Percentiles rank a stretch among this genome's conserved stretches.
Conservation (phyloP, 2,329 filamentous ascomycete species). For the Fusarium nurragi region DNA sequence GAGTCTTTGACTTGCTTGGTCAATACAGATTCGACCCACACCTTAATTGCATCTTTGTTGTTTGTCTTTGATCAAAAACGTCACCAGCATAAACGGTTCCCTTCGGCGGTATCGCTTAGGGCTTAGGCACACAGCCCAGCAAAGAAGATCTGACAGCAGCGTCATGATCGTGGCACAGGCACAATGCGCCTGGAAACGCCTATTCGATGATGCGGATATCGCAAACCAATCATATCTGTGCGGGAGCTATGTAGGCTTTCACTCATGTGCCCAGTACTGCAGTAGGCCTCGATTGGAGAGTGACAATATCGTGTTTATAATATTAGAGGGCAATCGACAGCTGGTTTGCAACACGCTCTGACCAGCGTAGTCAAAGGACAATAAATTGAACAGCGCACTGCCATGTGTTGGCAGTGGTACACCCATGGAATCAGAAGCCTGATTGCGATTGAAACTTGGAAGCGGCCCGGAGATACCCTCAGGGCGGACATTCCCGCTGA, state of each 20-base stretch:
- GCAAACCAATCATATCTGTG: constrained; percentile 20
- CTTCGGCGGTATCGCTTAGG: constrained; percentile 21
- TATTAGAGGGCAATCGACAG: constrained; percentile 8
- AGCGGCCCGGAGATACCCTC: constrained; percentile 18
- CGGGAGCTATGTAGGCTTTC: constrained; percentile 5
- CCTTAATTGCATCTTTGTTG: constrained; percentile 8
- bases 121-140: constrained; percentile 7
- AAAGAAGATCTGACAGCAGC: constrained; percentile 4
- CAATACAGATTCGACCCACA: constrained; percentile 6
- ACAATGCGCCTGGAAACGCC: constrained; percentile 11
- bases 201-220: constrained; percentile 15
- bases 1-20: not conserved
- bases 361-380: not conserved
- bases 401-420: constrained; percentile 9
- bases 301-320: constrained; percentile 18
- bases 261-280: constrained; percentile 5
- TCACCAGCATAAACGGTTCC: constrained; percentile 38
- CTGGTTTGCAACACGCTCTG: constrained; percentile 8
- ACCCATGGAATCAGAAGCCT: constrained; percentile 1
- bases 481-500: constrained; percentile 9
- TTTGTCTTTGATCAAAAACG: constrained; percentile 25
- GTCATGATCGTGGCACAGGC: constrained; percentile 42
- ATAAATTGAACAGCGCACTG: constrained; percentile 10
- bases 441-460: constrained; percentile 22
- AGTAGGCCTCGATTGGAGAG: not conserved